Evolutionary conservation across 768 basidiomycete species (phyloP).

Genomic region (Tulasnella calospora): DNA sequence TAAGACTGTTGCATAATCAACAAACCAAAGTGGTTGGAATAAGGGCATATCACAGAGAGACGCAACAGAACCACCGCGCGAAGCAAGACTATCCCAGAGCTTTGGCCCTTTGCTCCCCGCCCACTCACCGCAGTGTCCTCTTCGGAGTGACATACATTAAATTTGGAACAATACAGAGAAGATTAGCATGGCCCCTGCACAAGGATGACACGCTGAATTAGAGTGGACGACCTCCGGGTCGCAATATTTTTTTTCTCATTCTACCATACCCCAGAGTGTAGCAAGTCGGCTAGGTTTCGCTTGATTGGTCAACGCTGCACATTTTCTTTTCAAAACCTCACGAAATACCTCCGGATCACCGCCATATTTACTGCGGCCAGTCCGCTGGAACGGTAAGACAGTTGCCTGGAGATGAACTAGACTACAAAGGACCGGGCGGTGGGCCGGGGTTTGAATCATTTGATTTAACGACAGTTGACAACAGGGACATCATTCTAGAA

Average conservation of each 20-base stretch:
- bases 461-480: background rate
- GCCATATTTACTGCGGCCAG: background rate
- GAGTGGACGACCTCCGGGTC: slow-evolving; percentile 30
- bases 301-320: background rate
- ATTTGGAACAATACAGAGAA: too few relatives aligned
- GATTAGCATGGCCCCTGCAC: slow-evolving; percentile 99
- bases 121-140: slow-evolving; percentile 44
- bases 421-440: background rate
- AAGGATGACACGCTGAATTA: slow-evolving; percentile 93
- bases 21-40: background rate
- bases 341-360: background rate
- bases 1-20: too few relatives aligned
- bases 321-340: background rate
- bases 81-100: background rate
- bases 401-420: background rate
- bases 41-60: background rate
- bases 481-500: background rate
- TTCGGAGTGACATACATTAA: too few relatives aligned
- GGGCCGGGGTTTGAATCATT: background rate
- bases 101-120: background rate
- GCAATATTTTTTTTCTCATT: slow-evolving; percentile 26
- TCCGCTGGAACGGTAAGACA: background rate
- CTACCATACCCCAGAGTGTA: too few relatives aligned
- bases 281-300: too few relatives aligned
- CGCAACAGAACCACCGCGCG: background rate